Evolutionary conservation across 2,329 filamentous ascomycete genomes (phyloP).

Genomic region (Colletotrichum orchidophilum): DNA sequence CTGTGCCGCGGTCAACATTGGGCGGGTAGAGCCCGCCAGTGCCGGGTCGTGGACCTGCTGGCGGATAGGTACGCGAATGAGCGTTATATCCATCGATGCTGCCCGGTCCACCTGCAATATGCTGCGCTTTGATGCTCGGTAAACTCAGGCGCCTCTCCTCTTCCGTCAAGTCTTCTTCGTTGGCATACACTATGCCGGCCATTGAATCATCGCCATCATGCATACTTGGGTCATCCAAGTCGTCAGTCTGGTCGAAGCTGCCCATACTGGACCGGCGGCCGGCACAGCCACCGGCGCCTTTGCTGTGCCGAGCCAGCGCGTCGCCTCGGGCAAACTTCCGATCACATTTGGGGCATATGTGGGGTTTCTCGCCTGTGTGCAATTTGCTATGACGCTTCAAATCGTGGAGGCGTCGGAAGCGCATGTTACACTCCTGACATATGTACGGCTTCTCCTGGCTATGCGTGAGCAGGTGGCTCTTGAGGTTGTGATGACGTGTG

Average conservation of each 20-base stretch:
- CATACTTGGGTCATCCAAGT: constrained; percentile 65
- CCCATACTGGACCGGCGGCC: constrained; percentile 88
- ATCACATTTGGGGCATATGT: constrained; percentile 94
- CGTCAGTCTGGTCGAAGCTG: constrained; percentile 82
- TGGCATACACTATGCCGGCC: constrained; percentile 52
- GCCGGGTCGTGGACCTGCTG: constrained; percentile 64
- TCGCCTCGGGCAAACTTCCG: constrained; percentile 95
- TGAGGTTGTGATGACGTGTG: constrained; percentile 95
- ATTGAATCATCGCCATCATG: constrained; percentile 62
- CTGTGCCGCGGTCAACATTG: constrained; percentile 63
- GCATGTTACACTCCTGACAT: constrained; percentile 90
- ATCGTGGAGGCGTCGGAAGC: constrained; percentile 93
- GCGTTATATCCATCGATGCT: constrained; percentile 61
- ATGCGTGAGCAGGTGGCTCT: constrained; percentile 95
- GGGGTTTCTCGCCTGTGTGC: constrained; percentile 94
- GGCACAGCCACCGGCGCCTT: constrained; percentile 94
- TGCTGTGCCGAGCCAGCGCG: constrained; percentile 92
- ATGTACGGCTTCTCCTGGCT: constrained; percentile 98
- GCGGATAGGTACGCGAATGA: constrained; percentile 83
- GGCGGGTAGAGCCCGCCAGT: constrained; percentile 70
- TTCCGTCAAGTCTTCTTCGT: constrained; percentile 69
- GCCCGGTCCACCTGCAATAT: constrained; percentile 63
- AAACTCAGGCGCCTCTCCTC: constrained; percentile 74
- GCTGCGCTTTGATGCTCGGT: constrained; percentile 78
- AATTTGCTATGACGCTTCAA: constrained; percentile 96